A percentile compares a stretch with the other conserved stretches of the same genome.
phyloP scores from a whole-genome alignment of 495 filamentous ascomycete genomes.

The Podospora pseudoanserina region DNA sequence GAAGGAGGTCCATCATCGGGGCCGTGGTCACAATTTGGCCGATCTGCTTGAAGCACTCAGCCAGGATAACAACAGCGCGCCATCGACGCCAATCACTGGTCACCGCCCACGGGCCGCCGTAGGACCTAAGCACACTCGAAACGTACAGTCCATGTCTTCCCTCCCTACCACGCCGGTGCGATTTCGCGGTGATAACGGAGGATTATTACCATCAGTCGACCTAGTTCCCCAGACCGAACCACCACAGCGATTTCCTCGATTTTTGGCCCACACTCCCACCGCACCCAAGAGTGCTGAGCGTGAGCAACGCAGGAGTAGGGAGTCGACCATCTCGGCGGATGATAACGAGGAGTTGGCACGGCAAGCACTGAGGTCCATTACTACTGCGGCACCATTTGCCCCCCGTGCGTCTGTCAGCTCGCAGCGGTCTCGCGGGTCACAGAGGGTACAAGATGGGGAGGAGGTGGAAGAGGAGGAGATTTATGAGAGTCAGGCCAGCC shows the following conservation, averaged over 20 bases:
- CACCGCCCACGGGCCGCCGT: constrained; percentile 43
- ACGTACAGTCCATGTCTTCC: constrained; percentile 73
- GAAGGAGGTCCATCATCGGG: constrained; percentile 36
- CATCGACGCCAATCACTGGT: constrained; percentile 55
- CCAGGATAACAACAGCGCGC: constrained; percentile 65
- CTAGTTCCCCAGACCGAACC: constrained; percentile 56
- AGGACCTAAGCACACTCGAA: constrained; percentile 59
- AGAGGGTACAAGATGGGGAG: constrained; percentile 23
- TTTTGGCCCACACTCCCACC: constrained; percentile 30
- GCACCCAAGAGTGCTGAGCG: constrained; percentile 15
- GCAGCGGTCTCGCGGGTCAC: constrained; percentile 20
- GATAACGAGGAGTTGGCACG: constrained; percentile 63
- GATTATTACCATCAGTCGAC: constrained; percentile 51
- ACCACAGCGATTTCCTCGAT: constrained; percentile 35
- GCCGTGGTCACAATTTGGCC: constrained; percentile 60
- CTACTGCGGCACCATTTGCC: constrained; percentile 47
- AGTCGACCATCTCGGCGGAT: constrained; percentile 85
- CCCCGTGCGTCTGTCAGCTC: constrained; percentile 36
- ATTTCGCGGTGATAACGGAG: constrained; percentile 42
- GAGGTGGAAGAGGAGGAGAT: constrained; percentile 39
- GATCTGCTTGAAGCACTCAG: constrained; percentile 73
- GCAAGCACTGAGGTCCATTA: constrained; percentile 54
- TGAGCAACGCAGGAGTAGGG: constrained; percentile 59
- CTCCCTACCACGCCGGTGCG: constrained; percentile 69
- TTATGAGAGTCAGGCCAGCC: constrained; percentile 50